These are phyloP conservation scores for Leccinum subtestaceum DNA, from an alignment of 768 basidiomycete species.

Conservation along the genomic window DNA sequence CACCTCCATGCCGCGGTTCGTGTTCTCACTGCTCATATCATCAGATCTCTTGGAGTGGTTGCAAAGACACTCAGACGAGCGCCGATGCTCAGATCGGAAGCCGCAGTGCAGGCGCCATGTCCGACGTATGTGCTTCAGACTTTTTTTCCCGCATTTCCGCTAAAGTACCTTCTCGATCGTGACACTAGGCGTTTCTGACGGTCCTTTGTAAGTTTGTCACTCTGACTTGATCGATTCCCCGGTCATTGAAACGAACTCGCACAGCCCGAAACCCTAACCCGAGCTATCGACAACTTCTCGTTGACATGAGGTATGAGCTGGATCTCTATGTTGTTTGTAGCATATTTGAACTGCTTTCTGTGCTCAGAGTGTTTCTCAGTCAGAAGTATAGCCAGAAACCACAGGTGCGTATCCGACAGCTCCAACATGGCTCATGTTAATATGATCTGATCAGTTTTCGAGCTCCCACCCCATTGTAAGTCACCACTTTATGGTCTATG, in stretches of 20 bases:
- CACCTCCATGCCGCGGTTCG: neutral
- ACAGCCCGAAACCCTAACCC: constrained; percentile 46
- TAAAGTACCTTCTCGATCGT: neutral
- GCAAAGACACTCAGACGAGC: constrained; percentile 80
- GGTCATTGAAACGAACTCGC: neutral
- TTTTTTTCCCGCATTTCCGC: neutral
- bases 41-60: constrained; percentile 84
- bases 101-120: constrained; percentile 75
- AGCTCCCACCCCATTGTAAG: constrained; percentile 43
- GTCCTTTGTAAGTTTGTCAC: constrained; percentile 42
- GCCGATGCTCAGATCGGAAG: constrained; percentile 71
- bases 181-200: constrained; percentile 52
- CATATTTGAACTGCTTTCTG: neutral
- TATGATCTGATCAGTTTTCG: constrained; percentile 33
- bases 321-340: neutral
- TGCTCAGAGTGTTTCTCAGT: constrained; percentile 38
- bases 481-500: neutral
- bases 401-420: constrained; percentile 32
- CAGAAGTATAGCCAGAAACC: constrained; percentile 57
- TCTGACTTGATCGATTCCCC: neutral
- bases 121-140: constrained; percentile 47
- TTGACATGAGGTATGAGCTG: constrained; percentile 39
- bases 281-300: constrained; percentile 51
- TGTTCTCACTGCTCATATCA: neutral
- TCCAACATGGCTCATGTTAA: constrained; percentile 5